Conservation (phyloP, 2,329 filamentous ascomycete genomes). For the Exutisphaerella laricina region DNA sequence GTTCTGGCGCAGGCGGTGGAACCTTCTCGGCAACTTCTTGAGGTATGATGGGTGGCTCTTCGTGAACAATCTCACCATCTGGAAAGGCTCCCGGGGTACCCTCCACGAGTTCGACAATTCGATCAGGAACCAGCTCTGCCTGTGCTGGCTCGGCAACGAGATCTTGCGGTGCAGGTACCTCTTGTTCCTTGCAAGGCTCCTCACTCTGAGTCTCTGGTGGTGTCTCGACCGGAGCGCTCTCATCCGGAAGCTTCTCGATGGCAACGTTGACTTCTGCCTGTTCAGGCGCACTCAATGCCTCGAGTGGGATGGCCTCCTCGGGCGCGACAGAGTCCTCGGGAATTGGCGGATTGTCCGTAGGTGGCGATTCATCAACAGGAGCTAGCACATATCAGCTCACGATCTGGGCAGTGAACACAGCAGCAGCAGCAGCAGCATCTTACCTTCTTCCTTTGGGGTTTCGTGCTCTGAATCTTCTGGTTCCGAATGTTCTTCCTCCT, state of each 20-base stretch:
- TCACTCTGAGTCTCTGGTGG: not conserved
- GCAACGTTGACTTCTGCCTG: not conserved
- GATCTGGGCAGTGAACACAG: not conserved
- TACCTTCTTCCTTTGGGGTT: too few species aligned
- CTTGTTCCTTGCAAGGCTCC: not conserved
- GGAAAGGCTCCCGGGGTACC: not conserved
- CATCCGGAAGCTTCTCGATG: too few species aligned
- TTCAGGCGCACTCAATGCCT: not conserved
- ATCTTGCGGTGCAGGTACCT: not conserved
- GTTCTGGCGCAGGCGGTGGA: constrained; percentile 10
- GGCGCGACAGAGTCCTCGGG: not conserved
- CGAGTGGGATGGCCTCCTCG: not conserved
- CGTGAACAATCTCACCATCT: not conserved
- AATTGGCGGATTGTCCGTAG: not conserved
- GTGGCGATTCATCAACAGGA: constrained; percentile 1
- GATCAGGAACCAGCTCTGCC: constrained; percentile 3
- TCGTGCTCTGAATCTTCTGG: not conserved
- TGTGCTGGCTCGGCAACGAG: not conserved
- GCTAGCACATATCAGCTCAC: not conserved
- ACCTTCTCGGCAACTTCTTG: not conserved
- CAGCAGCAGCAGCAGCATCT: not conserved
- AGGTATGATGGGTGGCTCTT: not conserved
- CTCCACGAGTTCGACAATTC: constrained; percentile 10
- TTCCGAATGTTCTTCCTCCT: constrained; percentile 14
- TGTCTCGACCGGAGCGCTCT: not conserved